These are phyloP conservation scores for Trichophaea hybrida DNA, from an alignment of 2,329 filamentous ascomycete genomes.

Conservation along the genomic window DNA sequence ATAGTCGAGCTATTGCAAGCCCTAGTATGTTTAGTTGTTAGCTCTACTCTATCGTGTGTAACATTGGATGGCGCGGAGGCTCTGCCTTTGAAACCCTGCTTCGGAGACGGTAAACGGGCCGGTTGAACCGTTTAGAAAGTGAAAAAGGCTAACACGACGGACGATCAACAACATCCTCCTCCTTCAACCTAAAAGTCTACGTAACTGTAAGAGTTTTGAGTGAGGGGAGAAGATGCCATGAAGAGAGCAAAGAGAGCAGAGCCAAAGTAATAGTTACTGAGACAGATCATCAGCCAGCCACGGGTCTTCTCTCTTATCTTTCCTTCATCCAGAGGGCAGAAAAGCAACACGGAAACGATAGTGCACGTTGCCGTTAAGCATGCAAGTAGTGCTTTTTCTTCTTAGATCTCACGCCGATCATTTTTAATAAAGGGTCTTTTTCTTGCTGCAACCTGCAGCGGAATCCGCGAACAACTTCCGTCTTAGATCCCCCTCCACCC, in stretches of 20 bases:
- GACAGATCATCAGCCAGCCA: too few relatives aligned
- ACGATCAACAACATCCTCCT: too few relatives aligned
- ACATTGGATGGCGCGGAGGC: neutral
- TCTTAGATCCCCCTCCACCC: neutral
- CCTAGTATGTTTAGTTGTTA: too few relatives aligned
- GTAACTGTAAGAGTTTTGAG: neutral
- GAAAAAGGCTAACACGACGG: too few relatives aligned
- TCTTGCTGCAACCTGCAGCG: neutral
- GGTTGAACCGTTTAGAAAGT: neutral
- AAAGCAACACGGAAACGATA: neutral
- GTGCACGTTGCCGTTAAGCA: neutral
- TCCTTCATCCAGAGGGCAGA: neutral
- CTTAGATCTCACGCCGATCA: neutral
- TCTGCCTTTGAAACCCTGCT: neutral
- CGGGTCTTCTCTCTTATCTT: neutral
- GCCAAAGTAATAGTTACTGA: too few relatives aligned
- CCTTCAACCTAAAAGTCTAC: too few relatives aligned
- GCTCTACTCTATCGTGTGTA: too few relatives aligned
- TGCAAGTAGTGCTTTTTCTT: neutral
- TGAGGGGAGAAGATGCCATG: neutral
- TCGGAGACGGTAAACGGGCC: neutral
- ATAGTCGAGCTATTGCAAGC: too few relatives aligned
- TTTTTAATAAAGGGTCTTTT: neutral
- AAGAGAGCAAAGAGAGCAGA: neutral
- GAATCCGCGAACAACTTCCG: neutral